Evolutionary conservation across 306 rosid genomes (phyloP).

Genomic region (Crataegus laevigata): DNA sequence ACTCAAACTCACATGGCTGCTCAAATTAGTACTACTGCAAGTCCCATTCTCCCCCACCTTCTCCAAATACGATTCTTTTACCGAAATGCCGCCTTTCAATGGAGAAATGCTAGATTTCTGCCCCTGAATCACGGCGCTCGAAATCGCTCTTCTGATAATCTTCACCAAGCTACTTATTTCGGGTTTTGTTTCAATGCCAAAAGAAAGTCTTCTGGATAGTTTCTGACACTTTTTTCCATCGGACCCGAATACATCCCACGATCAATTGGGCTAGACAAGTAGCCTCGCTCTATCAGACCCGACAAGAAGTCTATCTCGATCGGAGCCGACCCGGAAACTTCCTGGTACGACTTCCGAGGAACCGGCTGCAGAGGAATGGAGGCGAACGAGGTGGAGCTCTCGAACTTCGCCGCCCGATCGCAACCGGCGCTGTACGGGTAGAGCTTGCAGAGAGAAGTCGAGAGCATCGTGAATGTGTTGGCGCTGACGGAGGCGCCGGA

Average conservation of each 20-base stretch:
- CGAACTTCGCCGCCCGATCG: conserved; percentile 58
- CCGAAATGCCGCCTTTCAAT: conserved; percentile 6
- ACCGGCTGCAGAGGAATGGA: conserved; percentile 46
- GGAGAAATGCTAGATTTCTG: conserved; percentile 13
- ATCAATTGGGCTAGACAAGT: conserved; percentile 27
- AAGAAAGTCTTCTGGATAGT: conserved; percentile 15
- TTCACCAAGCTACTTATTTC: conserved; percentile 23
- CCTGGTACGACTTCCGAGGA: conserved; percentile 22
- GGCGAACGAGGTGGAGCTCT: conserved; percentile 61
- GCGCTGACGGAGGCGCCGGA: conserved; percentile 81
- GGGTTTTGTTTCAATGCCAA: neutral
- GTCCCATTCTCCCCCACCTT: conserved; percentile 22
- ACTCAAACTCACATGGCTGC: conserved; percentile 18
- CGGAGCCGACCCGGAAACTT: conserved; percentile 20
- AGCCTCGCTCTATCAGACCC: conserved; percentile 32
- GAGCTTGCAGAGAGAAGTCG: conserved; percentile 39
- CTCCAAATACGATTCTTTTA: conserved; percentile 19
- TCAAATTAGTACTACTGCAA: conserved; percentile 25
- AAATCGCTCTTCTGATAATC: conserved; percentile 31
- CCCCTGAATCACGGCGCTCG: conserved; percentile 7
- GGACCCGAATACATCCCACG: conserved; percentile 22
- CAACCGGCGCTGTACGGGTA: conserved; percentile 20
- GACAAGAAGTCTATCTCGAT: conserved; percentile 39
- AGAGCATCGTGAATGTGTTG: conserved; percentile 54
- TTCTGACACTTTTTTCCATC: conserved; percentile 20